phyloP scores from a whole-genome alignment of 2,329 filamentous ascomycete species.

The Monosporascus sp. region DNA sequence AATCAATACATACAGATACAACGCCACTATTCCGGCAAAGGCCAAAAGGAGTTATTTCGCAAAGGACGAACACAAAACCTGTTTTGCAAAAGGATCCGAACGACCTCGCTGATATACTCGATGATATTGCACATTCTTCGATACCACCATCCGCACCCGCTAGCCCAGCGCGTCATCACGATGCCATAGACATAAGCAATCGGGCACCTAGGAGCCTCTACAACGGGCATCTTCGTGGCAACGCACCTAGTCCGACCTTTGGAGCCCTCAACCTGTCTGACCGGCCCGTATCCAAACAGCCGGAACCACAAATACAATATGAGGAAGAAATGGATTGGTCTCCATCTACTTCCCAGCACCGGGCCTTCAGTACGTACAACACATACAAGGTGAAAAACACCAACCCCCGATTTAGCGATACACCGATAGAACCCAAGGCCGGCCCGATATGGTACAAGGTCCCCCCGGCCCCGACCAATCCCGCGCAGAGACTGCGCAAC shows the following conservation, averaged over 20 bases:
- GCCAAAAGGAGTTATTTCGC: slow-evolving; percentile 16
- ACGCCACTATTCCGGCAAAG: slow-evolving; percentile 45
- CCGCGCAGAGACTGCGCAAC: slow-evolving; percentile 57
- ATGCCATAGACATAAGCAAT: not conserved
- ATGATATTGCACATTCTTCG: slow-evolving; percentile 20
- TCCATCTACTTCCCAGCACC: slow-evolving; percentile 51
- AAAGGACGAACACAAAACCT: slow-evolving; percentile 17
- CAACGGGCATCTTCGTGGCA: slow-evolving; percentile 5
- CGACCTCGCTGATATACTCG: slow-evolving; percentile 20
- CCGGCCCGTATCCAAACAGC: slow-evolving; percentile 5
- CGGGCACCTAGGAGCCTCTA: not conserved
- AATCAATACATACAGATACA: slow-evolving; percentile 50
- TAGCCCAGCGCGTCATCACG: not conserved
- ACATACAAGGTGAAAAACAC: slow-evolving; percentile 33
- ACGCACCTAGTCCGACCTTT: slow-evolving; percentile 8
- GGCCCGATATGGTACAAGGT: slow-evolving; percentile 65
- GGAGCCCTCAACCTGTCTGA: slow-evolving; percentile 16
- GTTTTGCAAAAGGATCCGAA: slow-evolving; percentile 28
- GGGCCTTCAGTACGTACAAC: slow-evolving; percentile 46
- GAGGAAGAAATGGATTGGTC: slow-evolving; percentile 71
- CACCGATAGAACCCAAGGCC: slow-evolving; percentile 36
- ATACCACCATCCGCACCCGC: not conserved
- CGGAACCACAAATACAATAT: slow-evolving; percentile 26
- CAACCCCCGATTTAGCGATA: slow-evolving; percentile 41
- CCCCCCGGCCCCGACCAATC: slow-evolving; percentile 63